phyloP scores from a whole-genome alignment of 2,329 filamentous ascomycete genomes.

The Furcasterigmium furcatum region DNA sequence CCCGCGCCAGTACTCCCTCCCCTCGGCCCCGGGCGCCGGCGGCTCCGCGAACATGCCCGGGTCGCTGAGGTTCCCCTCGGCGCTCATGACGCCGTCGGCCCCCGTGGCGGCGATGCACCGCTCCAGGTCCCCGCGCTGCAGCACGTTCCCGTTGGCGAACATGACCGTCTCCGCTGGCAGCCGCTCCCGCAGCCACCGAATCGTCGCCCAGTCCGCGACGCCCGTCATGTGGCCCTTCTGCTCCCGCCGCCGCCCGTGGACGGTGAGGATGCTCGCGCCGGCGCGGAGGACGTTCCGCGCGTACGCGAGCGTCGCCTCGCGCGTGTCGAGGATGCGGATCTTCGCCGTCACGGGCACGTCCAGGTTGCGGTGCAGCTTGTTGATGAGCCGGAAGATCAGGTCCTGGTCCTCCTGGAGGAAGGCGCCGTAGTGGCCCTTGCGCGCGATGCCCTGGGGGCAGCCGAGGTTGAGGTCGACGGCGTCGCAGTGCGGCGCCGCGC shows the following conservation, averaged over 20 bases:
- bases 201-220: conserved; percentile 84
- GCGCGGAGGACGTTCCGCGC: conserved; percentile 82
- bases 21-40: conserved; percentile 61
- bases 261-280: conserved; percentile 88
- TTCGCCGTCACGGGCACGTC: conserved; percentile 89
- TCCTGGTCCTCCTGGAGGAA: conserved; percentile 93
- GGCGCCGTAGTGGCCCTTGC: conserved; percentile 85
- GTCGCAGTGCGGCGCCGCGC: conserved; percentile 85
- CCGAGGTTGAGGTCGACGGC: conserved; percentile 94
- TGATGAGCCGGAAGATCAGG: conserved; percentile 78
- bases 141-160: conserved; percentile 93
- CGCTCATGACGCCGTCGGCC: conserved; percentile 91
- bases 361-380: conserved; percentile 74
- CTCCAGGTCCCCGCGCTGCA: conserved; percentile 75
- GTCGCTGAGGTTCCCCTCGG: conserved; percentile 91
- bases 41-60: conserved; percentile 77
- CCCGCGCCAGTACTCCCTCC: conserved; percentile 83
- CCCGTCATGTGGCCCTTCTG: conserved; percentile 97
- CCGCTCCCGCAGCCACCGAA: conserved; percentile 78
- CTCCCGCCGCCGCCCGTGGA: conserved; percentile 84
- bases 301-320: conserved; percentile 83
- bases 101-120: conserved; percentile 78
- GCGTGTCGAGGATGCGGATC: conserved; percentile 84
- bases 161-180: conserved; percentile 85
- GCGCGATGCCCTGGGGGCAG: conserved; percentile 93